Conservation (phyloP, 2,329 filamentous ascomycete species). For the Harringtonia lauricola region DNA sequence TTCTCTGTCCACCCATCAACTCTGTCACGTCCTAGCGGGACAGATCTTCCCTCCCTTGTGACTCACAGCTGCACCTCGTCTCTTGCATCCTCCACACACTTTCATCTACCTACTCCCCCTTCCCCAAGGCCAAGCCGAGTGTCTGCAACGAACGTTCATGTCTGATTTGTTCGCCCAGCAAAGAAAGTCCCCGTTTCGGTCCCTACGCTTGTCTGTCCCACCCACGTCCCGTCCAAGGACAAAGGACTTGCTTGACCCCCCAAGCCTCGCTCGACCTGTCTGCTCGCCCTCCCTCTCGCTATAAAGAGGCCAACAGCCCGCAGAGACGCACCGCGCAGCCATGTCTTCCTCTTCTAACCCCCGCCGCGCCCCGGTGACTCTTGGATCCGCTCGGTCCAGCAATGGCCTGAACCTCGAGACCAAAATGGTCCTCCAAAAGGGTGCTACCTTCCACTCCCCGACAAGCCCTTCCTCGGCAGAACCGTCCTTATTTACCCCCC, state of each 20-base stretch:
- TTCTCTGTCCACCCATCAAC: too few species aligned
- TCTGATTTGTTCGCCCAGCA: too few species aligned
- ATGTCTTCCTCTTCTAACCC: slow-evolving; percentile 23
- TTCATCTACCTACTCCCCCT: too few species aligned
- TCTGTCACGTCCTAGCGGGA: too few species aligned
- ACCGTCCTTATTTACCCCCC: slow-evolving; percentile 30
- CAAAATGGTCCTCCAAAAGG: slow-evolving; percentile 54
- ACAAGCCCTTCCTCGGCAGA: slow-evolving; percentile 24
- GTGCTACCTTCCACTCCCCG: slow-evolving; percentile 54
- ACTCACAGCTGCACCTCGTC: too few species aligned
- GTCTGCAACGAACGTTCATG: too few species aligned
- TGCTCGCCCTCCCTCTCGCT: not conserved
- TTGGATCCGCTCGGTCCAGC: slow-evolving; percentile 25
- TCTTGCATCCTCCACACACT: too few species aligned
- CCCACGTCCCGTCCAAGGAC: too few species aligned
- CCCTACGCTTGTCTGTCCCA: too few species aligned
- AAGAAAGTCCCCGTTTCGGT: too few species aligned
- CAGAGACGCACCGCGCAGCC: not conserved
- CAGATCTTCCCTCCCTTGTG: too few species aligned
- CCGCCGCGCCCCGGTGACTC: slow-evolving; percentile 30
- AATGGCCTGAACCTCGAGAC: slow-evolving; percentile 37
- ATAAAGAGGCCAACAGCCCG: not conserved
- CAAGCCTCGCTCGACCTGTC: not conserved
- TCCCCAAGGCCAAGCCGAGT: too few species aligned
- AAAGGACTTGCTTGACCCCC: not conserved